Evolutionary conservation across 805 yeast genomes (phyloP), one percentile per base, ranked within the genome.

Genomic region (Monosporozyma aquatica): DNA sequence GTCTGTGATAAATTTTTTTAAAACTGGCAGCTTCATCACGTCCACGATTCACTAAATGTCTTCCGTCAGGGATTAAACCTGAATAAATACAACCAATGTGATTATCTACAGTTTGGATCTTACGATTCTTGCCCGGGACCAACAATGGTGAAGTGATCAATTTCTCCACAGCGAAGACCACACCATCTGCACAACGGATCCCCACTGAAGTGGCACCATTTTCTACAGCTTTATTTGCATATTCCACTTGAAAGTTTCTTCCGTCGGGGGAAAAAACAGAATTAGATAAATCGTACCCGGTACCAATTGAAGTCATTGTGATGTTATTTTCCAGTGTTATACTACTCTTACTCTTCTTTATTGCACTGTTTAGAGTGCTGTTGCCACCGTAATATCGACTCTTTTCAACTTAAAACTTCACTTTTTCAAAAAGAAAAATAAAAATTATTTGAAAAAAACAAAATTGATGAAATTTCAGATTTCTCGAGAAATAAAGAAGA

Each of bases 201-300:
- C 97, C 99, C 54, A 92, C 72, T 17, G 97, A 80, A 0, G 98
- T 92, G 9, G 96, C 94, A 39, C 96, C 96, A 57, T 87, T 89
- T 65, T 92, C 99, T 3, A 90, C 97, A 2, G 98, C 98, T 61
- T 92, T 92, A 56, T 83, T 74, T 25, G 99, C 99, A 58, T 92
- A 92, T 65, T 92, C 98, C 15, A 92, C 98, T 66, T 92, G 99
- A 70, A 92, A 92, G 64, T 85, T 86, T 69, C 95, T 76, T 32
- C 95, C 95, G 62, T 87, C 95, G 65, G 73, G 69, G n/a, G 71
- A 65, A 69, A 92, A 92, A 48, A 90, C 96, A 68, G 95, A 82
- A 70, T 92, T 92, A 26, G 97, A 87, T 59, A 92, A 80, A 73
- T 92, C 99, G 78, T 92, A 92, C 15, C 99, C 99, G 23, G 99